Percentiles rank a stretch among this genome's conserved stretches.
These are phyloP conservation scores for Schizonepeta tenuifolia DNA, from an alignment of 257 asterid species.

Conservation along the genomic window DNA sequence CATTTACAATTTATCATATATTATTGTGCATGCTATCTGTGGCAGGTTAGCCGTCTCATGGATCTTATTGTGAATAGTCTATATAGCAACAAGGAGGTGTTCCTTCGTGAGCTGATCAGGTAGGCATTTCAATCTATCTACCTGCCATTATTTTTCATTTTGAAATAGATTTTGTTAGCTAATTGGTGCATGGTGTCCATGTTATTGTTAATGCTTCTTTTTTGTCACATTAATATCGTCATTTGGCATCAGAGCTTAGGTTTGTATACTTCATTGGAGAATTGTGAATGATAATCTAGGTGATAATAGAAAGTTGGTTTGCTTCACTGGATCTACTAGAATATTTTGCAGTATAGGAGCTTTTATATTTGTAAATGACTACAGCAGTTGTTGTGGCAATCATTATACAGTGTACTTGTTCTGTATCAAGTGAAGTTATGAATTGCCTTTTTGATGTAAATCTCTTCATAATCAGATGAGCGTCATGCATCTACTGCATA, in stretches of 20 bases:
- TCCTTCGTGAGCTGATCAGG: conserved; percentile 98
- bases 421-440: no score
- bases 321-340: neutral
- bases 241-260: neutral
- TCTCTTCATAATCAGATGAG: no score
- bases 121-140: conserved; percentile 28
- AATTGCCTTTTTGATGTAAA: no score
- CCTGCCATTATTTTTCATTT: neutral
- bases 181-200: neutral
- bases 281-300: neutral
- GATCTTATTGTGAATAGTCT: conserved; percentile 94
- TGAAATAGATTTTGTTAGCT: conserved; percentile 13
- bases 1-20: conserved; percentile 1
- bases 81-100: conserved; percentile 93
- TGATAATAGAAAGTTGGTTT: neutral
- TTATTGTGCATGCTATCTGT: conserved; percentile 22
- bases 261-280: neutral
- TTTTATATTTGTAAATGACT: neutral
- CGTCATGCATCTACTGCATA: no score
- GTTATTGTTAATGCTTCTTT: conserved; percentile 11
- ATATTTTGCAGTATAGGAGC: neutral
- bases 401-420: no score
- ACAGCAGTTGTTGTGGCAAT: no score
- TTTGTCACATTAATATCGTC: neutral
- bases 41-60: conserved; percentile 98